Evolutionary conservation across 2,329 filamentous ascomycete genomes (phyloP).

Genomic region (Leptodontidium sp.): DNA sequence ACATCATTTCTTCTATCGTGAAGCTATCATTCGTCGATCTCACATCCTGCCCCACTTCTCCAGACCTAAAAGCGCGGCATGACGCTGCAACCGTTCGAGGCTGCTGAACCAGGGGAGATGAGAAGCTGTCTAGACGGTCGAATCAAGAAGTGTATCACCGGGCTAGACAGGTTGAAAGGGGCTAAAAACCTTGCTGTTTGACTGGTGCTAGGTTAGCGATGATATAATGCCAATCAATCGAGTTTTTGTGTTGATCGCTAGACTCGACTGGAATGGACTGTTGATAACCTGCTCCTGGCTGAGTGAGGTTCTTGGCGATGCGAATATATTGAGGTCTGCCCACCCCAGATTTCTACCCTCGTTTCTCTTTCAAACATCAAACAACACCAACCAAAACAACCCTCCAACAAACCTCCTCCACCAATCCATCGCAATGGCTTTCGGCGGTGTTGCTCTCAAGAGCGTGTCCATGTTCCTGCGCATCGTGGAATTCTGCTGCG

Average conservation of each 20-base stretch:
- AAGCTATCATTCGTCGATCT: not conserved
- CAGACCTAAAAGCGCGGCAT: constrained; percentile 1
- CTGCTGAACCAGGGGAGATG: not conserved
- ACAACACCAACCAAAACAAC: not conserved
- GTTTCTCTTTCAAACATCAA: not conserved
- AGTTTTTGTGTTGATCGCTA: not conserved
- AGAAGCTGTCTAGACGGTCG: not conserved
- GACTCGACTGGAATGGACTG: not conserved
- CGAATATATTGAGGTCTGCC: not conserved
- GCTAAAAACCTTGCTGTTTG: constrained; percentile 24
- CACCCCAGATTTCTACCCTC: not conserved
- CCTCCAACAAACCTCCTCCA: not conserved
- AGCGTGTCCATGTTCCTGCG: constrained; percentile 76
- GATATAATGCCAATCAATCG: constrained; percentile 14
- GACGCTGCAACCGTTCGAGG: not conserved
- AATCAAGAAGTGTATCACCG: not conserved
- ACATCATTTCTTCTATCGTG: not conserved
- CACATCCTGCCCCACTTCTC: not conserved
- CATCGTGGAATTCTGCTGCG: constrained; percentile 74
- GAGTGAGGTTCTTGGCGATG: not conserved
- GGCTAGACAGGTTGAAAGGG: not conserved
- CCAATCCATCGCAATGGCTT: constrained; percentile 58
- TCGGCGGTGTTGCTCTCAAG: constrained; percentile 71
- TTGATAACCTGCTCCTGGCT: constrained; percentile 10
- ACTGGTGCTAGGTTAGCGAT: not conserved